A percentile compares a stretch with the other conserved stretches of the same genome.
Evolutionary conservation across 768 basidiomycete genomes (phyloP).

Genomic region (Epithele typhae): DNA sequence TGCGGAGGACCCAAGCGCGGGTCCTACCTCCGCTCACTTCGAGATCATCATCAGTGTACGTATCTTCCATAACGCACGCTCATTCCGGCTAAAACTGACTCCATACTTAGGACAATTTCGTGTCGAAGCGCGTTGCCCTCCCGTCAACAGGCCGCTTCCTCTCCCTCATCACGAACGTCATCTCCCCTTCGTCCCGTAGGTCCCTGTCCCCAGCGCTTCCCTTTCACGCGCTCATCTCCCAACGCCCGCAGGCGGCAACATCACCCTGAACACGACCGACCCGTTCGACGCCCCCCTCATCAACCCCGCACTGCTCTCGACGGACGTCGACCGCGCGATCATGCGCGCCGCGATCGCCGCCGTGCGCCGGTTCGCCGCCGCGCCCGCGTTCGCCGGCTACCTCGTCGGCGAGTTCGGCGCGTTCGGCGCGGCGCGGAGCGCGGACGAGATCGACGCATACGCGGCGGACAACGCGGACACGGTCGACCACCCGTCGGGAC

Average conservation of each 20-base stretch:
- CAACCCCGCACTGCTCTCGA: constrained; percentile 12
- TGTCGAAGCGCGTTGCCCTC: not conserved
- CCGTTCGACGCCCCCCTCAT: constrained; percentile 35
- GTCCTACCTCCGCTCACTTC: constrained; percentile 2
- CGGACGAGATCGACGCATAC: constrained; percentile 16
- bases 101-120: not conserved
- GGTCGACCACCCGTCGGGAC: constrained; percentile 28
- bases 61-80: not conserved
- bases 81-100: not conserved
- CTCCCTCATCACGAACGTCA: constrained; percentile 6
- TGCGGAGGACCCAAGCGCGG: constrained; percentile 6
- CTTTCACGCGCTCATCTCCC: too few species aligned
- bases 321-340: constrained; percentile 21
- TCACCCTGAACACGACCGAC: constrained; percentile 30
- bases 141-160: constrained; percentile 17
- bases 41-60: not conserved
- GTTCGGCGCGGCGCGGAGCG: constrained; percentile 1
- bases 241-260: constrained; percentile 17
- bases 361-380: not conserved
- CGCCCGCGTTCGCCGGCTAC: constrained; percentile 10
- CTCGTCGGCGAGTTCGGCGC: not conserved
- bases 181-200: constrained; percentile 20
- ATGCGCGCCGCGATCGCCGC: constrained; percentile 14
- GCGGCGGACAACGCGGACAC: constrained; percentile 10
- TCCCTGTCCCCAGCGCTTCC: not conserved